Percentiles rank a stretch among this genome's conserved stretches.
Conservation (phyloP, 495 filamentous ascomycete species). For the Penicillium arizonense region DNA sequence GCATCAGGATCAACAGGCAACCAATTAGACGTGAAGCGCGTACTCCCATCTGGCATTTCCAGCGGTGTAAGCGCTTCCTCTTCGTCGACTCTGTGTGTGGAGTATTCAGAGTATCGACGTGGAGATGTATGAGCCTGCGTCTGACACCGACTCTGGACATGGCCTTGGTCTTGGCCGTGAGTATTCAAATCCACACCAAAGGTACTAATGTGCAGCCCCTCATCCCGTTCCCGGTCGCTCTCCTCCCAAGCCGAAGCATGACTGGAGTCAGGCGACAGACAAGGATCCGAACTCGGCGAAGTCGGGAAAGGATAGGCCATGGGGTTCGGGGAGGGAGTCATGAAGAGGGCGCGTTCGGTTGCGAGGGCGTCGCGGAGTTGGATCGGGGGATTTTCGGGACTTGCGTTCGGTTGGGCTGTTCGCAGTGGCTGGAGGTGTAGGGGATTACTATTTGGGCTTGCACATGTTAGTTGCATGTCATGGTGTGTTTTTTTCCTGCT, state of each 20-base stretch:
- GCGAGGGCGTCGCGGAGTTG: conserved; percentile 21
- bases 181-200: too few species aligned
- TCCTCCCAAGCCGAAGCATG: conserved; percentile 24
- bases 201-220: neutral
- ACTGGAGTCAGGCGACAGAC: conserved; percentile 25
- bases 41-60: conserved; percentile 41
- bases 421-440: too few species aligned
- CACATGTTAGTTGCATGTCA: neutral
- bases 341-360: conserved; percentile 37
- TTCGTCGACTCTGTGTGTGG: neutral
- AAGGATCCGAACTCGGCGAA: conserved; percentile 21
- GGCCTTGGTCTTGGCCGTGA: too few species aligned
- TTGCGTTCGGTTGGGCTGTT: neutral
- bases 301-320: conserved; percentile 8
- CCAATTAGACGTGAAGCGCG: conserved; percentile 36
- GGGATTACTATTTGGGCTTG: neutral
- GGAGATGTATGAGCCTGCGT: too few species aligned
- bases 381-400: conserved; percentile 3
- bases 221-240: conserved; percentile 17
- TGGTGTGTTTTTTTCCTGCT: neutral
- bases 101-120: neutral
- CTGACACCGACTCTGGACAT: too few species aligned
- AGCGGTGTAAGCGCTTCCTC: conserved; percentile 26
- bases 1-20: conserved; percentile 35
- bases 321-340: conserved; percentile 18